These are phyloP conservation scores for Gossypium longicalyx DNA, from an alignment of 345 rosid genomes.

Conservation along the genomic window DNA sequence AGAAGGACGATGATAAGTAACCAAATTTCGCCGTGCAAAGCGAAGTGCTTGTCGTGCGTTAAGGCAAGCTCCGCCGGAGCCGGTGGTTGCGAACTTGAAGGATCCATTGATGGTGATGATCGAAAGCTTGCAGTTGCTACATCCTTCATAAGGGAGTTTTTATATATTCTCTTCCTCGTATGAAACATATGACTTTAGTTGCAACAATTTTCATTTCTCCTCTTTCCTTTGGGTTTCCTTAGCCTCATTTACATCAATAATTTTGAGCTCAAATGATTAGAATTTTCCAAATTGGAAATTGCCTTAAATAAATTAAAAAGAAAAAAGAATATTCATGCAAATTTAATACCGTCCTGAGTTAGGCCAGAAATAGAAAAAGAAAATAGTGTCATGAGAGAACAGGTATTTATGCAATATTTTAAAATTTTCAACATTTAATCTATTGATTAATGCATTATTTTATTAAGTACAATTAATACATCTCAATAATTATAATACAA, in stretches of 20 bases:
- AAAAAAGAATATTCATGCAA: neutral
- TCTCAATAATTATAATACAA: too few species aligned
- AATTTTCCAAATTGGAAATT: neutral
- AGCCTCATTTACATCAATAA: neutral
- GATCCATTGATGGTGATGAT: constrained; percentile 1
- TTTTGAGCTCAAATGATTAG: neutral
- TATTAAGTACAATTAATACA: too few species aligned
- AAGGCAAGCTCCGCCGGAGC: neutral
- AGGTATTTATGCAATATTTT: too few species aligned
- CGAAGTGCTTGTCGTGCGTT: constrained; percentile 5
- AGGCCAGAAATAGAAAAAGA: too few species aligned
- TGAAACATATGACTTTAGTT: constrained; percentile 9
- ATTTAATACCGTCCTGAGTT: too few species aligned
- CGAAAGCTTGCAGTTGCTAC: neutral
- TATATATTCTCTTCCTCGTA: neutral
- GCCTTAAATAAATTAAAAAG: too few species aligned
- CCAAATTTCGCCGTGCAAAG: constrained; percentile 15
- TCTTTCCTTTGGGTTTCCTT: neutral
- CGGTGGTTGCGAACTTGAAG: neutral
- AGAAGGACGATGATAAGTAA: neutral
- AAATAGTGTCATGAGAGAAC: too few species aligned
- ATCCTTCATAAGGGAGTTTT: neutral
- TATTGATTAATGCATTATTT: too few species aligned
- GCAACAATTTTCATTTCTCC: neutral
- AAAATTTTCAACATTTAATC: too few species aligned